Evolutionary conservation across 306 rosid species (phyloP).

Genomic region (Vigna trinervia): DNA sequence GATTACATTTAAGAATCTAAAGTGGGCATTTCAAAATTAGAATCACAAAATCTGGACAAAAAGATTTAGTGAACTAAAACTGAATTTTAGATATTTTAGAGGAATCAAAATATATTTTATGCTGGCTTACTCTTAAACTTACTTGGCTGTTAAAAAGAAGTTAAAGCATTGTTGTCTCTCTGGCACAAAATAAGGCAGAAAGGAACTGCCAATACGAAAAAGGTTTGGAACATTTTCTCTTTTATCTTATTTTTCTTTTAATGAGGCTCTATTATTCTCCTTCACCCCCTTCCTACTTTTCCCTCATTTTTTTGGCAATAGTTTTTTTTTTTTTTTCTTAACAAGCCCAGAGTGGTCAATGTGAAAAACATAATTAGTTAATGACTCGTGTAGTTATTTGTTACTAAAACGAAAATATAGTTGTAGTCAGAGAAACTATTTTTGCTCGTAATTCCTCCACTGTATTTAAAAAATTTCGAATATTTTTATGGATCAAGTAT

Average conservation of each 20-base stretch:
- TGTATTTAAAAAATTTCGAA: background rate
- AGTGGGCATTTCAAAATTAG: no score
- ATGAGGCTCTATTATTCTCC: background rate
- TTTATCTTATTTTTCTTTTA: conserved; percentile 16
- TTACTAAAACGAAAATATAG: conserved; percentile 4
- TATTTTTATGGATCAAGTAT: background rate
- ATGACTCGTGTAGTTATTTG: background rate
- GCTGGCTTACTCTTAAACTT: conserved; percentile 5
- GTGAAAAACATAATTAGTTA: background rate
- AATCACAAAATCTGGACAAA: no score
- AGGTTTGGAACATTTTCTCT: background rate
- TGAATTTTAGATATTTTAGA: no score
- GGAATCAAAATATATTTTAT: no score
- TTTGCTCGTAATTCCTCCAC: conserved; percentile 7
- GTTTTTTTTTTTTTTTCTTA: background rate
- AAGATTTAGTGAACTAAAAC: no score
- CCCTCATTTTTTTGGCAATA: background rate
- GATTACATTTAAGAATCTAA: no score
- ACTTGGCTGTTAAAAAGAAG: background rate
- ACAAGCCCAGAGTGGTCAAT: background rate
- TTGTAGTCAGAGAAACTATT: conserved; percentile 1
- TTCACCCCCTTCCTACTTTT: background rate
- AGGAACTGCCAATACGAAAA: background rate
- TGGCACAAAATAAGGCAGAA: conserved; percentile 3
- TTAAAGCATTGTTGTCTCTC: background rate